Evolutionary conservation across 495 filamentous ascomycete species (phyloP).

Genomic region (Daldinia vernicosa): DNA sequence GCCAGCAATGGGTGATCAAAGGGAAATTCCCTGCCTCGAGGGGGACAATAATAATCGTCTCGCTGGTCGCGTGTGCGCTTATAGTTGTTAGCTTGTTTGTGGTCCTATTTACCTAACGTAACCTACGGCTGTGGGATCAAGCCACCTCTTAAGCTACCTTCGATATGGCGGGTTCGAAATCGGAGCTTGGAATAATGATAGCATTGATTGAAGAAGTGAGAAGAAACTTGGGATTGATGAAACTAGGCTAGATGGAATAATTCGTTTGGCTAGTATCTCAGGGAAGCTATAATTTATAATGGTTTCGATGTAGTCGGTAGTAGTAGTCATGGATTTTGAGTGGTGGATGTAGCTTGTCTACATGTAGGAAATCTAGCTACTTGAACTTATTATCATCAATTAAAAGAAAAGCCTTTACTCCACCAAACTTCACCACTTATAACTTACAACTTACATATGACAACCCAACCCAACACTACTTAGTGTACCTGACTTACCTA

Average conservation of each 20-base stretch:
- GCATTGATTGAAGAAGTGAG: not conserved
- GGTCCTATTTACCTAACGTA: constrained; percentile 73
- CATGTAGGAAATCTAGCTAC: not conserved
- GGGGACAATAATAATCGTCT: constrained; percentile 82
- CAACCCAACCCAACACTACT: constrained; percentile 2
- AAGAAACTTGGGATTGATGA: not conserved
- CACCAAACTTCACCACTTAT: constrained; percentile 25
- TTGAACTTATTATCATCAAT: constrained; percentile 10
- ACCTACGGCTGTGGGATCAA: constrained; percentile 56
- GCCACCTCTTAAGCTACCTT: constrained; percentile 38
- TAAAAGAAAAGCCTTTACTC: constrained; percentile 10
- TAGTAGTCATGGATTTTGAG: constrained; percentile 2
- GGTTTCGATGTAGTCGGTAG: not conserved
- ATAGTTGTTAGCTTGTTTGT: constrained; percentile 77
- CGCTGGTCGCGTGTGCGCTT: constrained; percentile 71
- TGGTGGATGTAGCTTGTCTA: not conserved
- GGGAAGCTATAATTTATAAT: not conserved
- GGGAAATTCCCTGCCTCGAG: constrained; percentile 95
- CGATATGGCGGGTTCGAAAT: not conserved
- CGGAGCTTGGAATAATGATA: constrained; percentile 14
- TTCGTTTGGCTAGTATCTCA: not conserved
- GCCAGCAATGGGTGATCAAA: constrained; percentile 86
- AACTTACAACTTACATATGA: constrained; percentile 16
- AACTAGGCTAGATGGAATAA: not conserved
- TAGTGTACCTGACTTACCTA: not conserved